Evolutionary conservation across 495 filamentous ascomycete species (phyloP).

Genomic region (Clohesyomyces aquaticus): DNA sequence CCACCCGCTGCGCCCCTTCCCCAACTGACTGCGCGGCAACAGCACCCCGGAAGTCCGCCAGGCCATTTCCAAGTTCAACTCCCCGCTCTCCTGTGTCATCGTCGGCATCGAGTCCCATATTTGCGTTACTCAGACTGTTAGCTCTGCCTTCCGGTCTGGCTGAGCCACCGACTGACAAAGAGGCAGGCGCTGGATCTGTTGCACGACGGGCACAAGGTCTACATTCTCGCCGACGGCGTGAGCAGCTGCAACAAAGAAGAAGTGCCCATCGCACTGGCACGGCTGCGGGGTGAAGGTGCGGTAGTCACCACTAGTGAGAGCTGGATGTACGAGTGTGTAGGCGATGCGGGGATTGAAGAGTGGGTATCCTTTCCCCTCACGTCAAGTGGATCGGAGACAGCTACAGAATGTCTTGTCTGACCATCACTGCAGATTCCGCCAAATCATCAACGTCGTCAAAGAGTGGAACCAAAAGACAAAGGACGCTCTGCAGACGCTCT

Average conservation of each 20-base stretch:
- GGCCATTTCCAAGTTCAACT: conserved; percentile 33
- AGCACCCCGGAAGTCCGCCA: conserved; percentile 45
- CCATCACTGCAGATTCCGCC: conserved; percentile 59
- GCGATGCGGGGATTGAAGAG: conserved; percentile 76
- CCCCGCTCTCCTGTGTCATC: conserved; percentile 57
- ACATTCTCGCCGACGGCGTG: conserved; percentile 89
- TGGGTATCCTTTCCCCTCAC: conserved; percentile 32
- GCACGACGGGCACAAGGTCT: conserved; percentile 74
- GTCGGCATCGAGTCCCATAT: conserved; percentile 94
- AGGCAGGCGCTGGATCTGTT: conserved; percentile 74
- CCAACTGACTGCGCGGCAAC: conserved; percentile 28
- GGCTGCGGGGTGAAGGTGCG: conserved; percentile 76
- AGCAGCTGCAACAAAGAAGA: conserved; percentile 83
- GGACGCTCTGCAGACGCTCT: conserved; percentile 64
- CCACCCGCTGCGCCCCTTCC: not conserved
- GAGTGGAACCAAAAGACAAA: conserved; percentile 69
- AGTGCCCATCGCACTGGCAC: conserved; percentile 72
- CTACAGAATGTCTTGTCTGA: not conserved
- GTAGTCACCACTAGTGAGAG: conserved; percentile 88
- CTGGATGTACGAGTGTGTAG: conserved; percentile 89
- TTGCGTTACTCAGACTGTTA: conserved; percentile 81
- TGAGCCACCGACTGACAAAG: not conserved
- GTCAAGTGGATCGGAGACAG: not conserved
- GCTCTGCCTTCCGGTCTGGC: not conserved
- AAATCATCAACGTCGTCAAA: conserved; percentile 76